phyloP scores from a whole-genome alignment of 2,329 filamentous ascomycete species.

The Ceratocystis smalleyi region DNA sequence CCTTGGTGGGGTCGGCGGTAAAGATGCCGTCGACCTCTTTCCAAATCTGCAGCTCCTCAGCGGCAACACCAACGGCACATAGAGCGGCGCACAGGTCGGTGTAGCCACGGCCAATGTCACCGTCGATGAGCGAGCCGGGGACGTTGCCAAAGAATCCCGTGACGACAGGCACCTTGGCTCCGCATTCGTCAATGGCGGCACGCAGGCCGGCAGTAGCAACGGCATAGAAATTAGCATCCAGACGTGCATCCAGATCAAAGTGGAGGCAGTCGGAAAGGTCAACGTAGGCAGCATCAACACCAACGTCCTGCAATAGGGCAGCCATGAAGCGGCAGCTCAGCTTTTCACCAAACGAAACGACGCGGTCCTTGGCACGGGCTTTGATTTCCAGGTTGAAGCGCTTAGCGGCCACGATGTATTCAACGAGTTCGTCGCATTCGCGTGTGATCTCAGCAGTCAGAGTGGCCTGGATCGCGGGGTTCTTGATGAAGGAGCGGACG shows the following conservation, averaged over 20 bases:
- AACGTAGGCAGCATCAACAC: slow-evolving; percentile 75
- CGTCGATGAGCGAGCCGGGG: slow-evolving; percentile 74
- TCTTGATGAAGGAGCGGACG: slow-evolving; percentile 46
- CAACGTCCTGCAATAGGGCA: slow-evolving; percentile 63
- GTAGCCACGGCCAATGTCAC: slow-evolving; percentile 84
- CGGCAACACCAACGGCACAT: slow-evolving; percentile 73
- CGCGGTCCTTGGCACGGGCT: slow-evolving; percentile 64
- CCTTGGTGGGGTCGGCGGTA: slow-evolving; percentile 68
- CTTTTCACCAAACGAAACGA: slow-evolving; percentile 92
- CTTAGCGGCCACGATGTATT: slow-evolving; percentile 51
- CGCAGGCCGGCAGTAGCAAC: slow-evolving; percentile 44
- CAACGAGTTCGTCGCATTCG: slow-evolving; percentile 68
- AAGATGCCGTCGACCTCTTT: slow-evolving; percentile 98
- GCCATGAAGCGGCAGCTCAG: slow-evolving; percentile 87
- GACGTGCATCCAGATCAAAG: slow-evolving; percentile 41
- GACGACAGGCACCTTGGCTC: slow-evolving; percentile 55
- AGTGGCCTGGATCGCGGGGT: slow-evolving; percentile 38
- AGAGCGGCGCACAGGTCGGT: slow-evolving; percentile 91
- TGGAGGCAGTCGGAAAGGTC: slow-evolving; percentile 74
- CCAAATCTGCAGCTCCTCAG: slow-evolving; percentile 89
- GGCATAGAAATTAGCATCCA: slow-evolving; percentile 57
- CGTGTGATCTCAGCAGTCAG: slow-evolving; percentile 53
- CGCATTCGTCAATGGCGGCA: slow-evolving; percentile 49
- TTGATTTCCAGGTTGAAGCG: slow-evolving; percentile 61
- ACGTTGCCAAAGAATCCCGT: slow-evolving; percentile 94